Base-by-base conservation (phyloP, 768 basidiomycete species). In the Kwoniella sp. region DNA sequence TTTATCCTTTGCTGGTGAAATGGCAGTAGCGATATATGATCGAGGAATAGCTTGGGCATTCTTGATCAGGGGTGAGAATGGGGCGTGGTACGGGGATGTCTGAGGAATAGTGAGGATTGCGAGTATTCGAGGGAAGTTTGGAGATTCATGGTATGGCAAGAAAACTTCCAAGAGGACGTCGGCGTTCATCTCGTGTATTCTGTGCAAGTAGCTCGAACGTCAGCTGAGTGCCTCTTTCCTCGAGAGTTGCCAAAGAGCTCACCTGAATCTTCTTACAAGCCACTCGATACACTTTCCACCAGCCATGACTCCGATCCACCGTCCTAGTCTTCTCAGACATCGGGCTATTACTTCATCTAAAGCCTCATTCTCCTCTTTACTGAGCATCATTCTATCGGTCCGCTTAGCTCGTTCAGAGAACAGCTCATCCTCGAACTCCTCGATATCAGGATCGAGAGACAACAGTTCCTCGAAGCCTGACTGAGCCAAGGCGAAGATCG, bases 231-330 rank as follows among this genome's bases (percentile, higher is more conserved):
- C 13, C 17, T 5, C 2, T n/a, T 36, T 5, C 13, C 8, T 30
- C 33, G 33, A 33, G 33, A 19, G 33, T 40, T 24, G 30, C n/a
- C 17, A 19, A 52, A n/a, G n/a, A n/a, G 55, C 80, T 64, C 52
- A 91, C 94, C 94, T 88, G 80, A 97, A 96, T 60, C 93, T 83
- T 72, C 91, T 83, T 2, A 98, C 91, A 25, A 98, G 85, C 95
- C 95, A 99, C 74, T 99, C 96, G 26, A 99, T 76, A 9, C 91
- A 85, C 77, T 89, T 92, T 21, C 87, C 88, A 0, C 91, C 85
- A 0, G 91, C 89, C 33, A 86, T 82, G 44, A 95, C 88, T 81
- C 92, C 83, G 47, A 98, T 79, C 83, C 89, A 90, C 9, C 87
- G 88, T 1, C 91, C 90, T 17, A 99, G 82, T 47, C 88, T 78